These are phyloP conservation scores for Gynochthodes officinalis DNA, from an alignment of 257 asterid genomes.

Conservation along the genomic window DNA sequence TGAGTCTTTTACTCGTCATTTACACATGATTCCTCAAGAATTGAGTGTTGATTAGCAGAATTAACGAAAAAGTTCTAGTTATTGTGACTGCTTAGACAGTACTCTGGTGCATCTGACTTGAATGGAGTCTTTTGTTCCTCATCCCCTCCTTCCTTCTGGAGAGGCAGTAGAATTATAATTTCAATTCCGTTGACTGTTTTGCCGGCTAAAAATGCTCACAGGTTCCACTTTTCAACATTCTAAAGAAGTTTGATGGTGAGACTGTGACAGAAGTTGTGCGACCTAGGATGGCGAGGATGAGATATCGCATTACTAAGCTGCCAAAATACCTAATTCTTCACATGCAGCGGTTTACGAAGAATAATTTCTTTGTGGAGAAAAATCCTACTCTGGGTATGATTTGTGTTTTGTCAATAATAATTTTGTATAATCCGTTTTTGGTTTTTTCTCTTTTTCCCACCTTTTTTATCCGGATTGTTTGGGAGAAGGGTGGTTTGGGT, in stretches of 20 bases:
- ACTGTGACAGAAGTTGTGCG: slow-evolving; percentile 87
- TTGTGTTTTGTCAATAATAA: neutral
- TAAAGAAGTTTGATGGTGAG: slow-evolving; percentile 95
- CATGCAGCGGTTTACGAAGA: slow-evolving; percentile 90
- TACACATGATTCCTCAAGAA: neutral
- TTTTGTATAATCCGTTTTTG: neutral
- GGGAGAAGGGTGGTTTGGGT: neutral
- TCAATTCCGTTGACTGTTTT: neutral
- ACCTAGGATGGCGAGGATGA: slow-evolving; percentile 88
- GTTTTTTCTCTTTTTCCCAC: neutral
- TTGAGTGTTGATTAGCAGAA: neutral
- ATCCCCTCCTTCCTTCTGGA: neutral
- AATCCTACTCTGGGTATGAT: slow-evolving; percentile 94
- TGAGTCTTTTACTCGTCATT: slow-evolving; percentile 9
- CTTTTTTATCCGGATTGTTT: neutral
- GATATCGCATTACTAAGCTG: slow-evolving; percentile 82
- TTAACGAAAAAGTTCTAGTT: neutral
- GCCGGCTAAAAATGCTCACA: slow-evolving; percentile 25
- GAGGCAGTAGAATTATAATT: neutral
- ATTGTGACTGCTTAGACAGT: neutral
- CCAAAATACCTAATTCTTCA: slow-evolving; percentile 80
- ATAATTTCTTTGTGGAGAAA: slow-evolving; percentile 91
- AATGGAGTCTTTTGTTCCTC: neutral
- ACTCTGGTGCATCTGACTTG: neutral
- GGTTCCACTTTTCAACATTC: slow-evolving; percentile 96